Evolutionary conservation across 2,329 filamentous ascomycete species (phyloP).

Genomic region (Colletotrichum cordylinicola): DNA sequence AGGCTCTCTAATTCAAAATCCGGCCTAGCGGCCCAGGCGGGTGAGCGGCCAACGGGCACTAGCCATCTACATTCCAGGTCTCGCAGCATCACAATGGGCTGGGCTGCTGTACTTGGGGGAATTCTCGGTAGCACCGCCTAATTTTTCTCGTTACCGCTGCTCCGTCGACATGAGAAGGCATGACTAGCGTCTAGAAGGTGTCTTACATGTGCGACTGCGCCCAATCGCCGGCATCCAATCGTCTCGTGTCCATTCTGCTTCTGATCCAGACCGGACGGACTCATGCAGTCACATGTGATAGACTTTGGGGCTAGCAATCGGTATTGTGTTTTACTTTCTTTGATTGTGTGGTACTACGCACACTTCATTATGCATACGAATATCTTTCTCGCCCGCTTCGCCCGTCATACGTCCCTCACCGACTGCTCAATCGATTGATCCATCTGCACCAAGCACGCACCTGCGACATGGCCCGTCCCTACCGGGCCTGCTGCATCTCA

Average conservation of each 20-base stretch:
- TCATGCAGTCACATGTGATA: conserved; percentile 16
- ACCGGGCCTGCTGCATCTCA: conserved; percentile 35
- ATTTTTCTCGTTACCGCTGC: not conserved
- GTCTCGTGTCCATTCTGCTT: conserved; percentile 6
- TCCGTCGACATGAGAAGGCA: not conserved
- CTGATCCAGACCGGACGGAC: not conserved
- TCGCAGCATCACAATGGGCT: not conserved
- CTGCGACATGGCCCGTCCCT: not conserved
- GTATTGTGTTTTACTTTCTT: not conserved
- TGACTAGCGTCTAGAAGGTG: not conserved
- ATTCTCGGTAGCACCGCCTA: not conserved
- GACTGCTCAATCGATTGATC: not conserved
- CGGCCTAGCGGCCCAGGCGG: conserved; percentile 12
- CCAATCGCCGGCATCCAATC: conserved; percentile 6
- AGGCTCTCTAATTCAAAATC: not conserved
- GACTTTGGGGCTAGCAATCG: not conserved
- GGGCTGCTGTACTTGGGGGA: not conserved
- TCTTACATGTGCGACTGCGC: conserved; percentile 6
- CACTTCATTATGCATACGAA: conserved; percentile 14
- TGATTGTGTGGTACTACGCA: not conserved
- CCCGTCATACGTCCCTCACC: not conserved
- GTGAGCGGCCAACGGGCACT: conserved; percentile 20
- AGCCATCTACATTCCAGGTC: not conserved
- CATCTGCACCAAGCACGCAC: not conserved
- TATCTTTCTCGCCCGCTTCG: not conserved